Evolutionary conservation across 164 flowering plant genomes (phyloP).

Genomic region (Buxus sempervirens): DNA sequence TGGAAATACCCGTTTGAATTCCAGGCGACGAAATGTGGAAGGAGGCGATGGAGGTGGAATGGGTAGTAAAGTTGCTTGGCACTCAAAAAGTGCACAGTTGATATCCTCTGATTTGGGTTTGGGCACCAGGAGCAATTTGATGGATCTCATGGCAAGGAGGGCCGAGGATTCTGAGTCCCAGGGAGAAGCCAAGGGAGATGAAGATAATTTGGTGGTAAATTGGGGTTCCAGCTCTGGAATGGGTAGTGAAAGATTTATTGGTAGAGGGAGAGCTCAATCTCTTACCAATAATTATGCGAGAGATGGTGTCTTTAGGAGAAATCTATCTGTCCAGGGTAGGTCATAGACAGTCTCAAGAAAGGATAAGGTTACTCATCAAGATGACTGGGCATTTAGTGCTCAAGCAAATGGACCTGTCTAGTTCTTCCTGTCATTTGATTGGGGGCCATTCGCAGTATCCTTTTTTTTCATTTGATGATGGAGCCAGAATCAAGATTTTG

Average conservation of each 20-base stretch:
- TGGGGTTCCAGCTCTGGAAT: slow-evolving; percentile 34
- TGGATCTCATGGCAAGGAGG: slow-evolving; percentile 62
- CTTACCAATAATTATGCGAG: slow-evolving; percentile 10
- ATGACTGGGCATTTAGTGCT: slow-evolving; percentile 13
- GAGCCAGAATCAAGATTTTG: slow-evolving; percentile 11
- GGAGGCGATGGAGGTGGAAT: slow-evolving; percentile 24
- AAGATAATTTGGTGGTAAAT: slow-evolving; percentile 13
- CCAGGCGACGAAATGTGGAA: slow-evolving; percentile 14
- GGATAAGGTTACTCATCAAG: slow-evolving; percentile 4
- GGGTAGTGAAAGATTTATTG: slow-evolving; percentile 33
- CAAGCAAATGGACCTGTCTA: slow-evolving; percentile 8
- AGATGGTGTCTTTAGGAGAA: slow-evolving; percentile 18
- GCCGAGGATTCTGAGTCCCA: slow-evolving; percentile 31
- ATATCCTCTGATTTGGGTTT: slow-evolving; percentile 69
- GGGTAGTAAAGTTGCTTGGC: slow-evolving; percentile 20
- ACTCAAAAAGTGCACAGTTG: slow-evolving; percentile 40
- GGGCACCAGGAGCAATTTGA: slow-evolving; percentile 50
- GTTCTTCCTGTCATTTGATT: not conserved
- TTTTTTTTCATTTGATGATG: not conserved
- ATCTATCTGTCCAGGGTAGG: slow-evolving; percentile 27
- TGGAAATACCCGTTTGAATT: slow-evolving; percentile 19
- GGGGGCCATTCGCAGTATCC: not conserved
- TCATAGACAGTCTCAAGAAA: slow-evolving; percentile 15
- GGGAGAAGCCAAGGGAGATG: slow-evolving; percentile 27
- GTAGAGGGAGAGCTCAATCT: slow-evolving; percentile 22